Conservation (phyloP, 2,329 filamentous ascomycete species). For the Chrysosporium queenslandicum region DNA sequence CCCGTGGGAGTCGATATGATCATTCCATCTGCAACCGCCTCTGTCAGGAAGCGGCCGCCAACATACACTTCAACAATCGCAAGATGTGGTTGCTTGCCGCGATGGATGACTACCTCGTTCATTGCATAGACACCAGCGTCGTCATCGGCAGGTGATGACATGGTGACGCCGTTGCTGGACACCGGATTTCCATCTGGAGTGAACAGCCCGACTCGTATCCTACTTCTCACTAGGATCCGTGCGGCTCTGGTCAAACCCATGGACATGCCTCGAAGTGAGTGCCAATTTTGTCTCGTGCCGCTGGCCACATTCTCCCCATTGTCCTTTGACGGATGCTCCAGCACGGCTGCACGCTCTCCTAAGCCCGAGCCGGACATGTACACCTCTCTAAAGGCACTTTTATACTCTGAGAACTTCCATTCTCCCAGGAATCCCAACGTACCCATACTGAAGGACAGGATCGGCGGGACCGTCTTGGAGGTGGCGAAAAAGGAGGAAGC, state of each 20-base stretch:
- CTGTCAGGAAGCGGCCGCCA: slow-evolving; percentile 79
- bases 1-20: slow-evolving; percentile 89
- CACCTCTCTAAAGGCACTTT: slow-evolving; percentile 80
- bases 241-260: slow-evolving; percentile 66
- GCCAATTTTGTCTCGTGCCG: slow-evolving; percentile 50
- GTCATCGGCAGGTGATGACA: slow-evolving; percentile 27
- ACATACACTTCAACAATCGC: slow-evolving; percentile 87
- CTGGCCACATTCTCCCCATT: slow-evolving; percentile 17
- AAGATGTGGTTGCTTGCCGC: slow-evolving; percentile 79
- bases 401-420: slow-evolving; percentile 91
- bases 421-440: slow-evolving; percentile 90
- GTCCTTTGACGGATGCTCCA: slow-evolving; percentile 37
- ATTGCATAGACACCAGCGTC: slow-evolving; percentile 57
- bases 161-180: slow-evolving; percentile 22
- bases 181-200: slow-evolving; percentile 49
- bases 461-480: slow-evolving; percentile 70
- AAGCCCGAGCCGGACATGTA: slow-evolving; percentile 66
- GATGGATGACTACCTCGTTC: slow-evolving; percentile 91
- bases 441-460: slow-evolving; percentile 94
- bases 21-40: slow-evolving; percentile 90
- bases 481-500: slow-evolving; percentile 80
- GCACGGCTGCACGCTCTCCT: slow-evolving; percentile 36
- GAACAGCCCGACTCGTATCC: slow-evolving; percentile 77
- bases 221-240: slow-evolving; percentile 74
- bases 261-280: slow-evolving; percentile 64